phyloP scores from a whole-genome alignment of 805 yeast species.

The Saccharomyces eubayanus region DNA sequence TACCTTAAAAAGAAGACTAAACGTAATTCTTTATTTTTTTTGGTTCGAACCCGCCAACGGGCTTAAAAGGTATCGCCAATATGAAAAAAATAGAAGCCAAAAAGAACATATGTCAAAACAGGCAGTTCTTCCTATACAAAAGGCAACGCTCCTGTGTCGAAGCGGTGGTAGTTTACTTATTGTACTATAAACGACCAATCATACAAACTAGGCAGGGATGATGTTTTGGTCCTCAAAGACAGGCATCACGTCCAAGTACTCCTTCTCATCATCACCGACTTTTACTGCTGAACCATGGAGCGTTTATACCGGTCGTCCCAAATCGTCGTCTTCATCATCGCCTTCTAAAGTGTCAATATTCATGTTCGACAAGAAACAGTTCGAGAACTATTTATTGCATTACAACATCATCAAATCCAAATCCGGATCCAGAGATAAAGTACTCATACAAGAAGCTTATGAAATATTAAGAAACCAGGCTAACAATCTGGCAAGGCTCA shows the following conservation, averaged over 20 bases:
- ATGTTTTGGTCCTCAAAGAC: conserved; percentile 33
- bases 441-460: conserved; percentile 50
- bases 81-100: not conserved
- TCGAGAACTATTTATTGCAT: conserved; percentile 47
- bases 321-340: conserved; percentile 38
- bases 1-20: not conserved
- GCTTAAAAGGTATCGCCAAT: not conserved
- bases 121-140: no score
- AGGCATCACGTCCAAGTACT: conserved; percentile 60
- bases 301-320: conserved; percentile 74
- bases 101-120: not conserved
- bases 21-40: not conserved
- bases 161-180: not conserved
- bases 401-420: conserved; percentile 43
- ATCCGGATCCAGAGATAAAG: conserved; percentile 33
- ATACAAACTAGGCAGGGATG: conserved; percentile 4
- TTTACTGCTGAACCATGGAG: conserved; percentile 78
- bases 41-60: not conserved
- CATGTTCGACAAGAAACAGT: conserved; percentile 72
- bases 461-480: conserved; percentile 62
- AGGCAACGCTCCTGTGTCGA: not conserved
- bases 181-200: not conserved
- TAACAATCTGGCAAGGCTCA: conserved; percentile 62
- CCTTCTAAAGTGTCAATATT: conserved; percentile 63
- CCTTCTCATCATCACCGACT: conserved; percentile 60